Evolutionary conservation across 2,329 filamentous ascomycete species (phyloP).

Genomic region (Pseudonectria buxi): DNA sequence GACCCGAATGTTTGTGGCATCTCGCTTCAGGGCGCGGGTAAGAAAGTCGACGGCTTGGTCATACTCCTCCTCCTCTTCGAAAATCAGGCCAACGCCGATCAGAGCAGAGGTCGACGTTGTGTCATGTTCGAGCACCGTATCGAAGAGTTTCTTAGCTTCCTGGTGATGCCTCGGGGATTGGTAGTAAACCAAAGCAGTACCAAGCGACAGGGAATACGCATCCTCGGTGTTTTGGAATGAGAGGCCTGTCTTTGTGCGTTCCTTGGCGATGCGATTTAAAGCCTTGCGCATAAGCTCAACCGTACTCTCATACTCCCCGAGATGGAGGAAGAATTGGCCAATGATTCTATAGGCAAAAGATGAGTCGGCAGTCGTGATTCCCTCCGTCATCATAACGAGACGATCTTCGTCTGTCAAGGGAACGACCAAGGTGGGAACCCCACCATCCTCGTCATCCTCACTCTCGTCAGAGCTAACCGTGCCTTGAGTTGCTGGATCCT

Average conservation of each 20-base stretch:
- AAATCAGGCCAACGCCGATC: slow-evolving; percentile 84
- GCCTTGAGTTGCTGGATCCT: slow-evolving; percentile 13
- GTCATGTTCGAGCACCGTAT: slow-evolving; percentile 70
- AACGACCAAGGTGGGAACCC: slow-evolving; percentile 45
- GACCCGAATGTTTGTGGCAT: slow-evolving; percentile 69
- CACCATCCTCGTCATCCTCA: slow-evolving; percentile 52
- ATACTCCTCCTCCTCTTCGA: slow-evolving; percentile 90
- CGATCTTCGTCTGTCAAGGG: slow-evolving; percentile 70
- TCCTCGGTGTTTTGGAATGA: slow-evolving; percentile 64
- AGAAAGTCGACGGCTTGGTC: slow-evolving; percentile 75
- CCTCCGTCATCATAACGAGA: slow-evolving; percentile 72
- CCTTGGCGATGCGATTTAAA: slow-evolving; percentile 50
- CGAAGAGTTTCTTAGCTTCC: slow-evolving; percentile 81
- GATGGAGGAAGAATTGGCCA: slow-evolving; percentile 72
- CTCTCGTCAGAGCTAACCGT: slow-evolving; percentile 44
- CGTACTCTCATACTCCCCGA: slow-evolving; percentile 79
- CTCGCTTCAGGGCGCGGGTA: slow-evolving; percentile 64
- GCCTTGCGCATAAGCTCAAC: slow-evolving; percentile 76
- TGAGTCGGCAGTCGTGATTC: slow-evolving; percentile 61
- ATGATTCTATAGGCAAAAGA: slow-evolving; percentile 77
- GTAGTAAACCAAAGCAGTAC: slow-evolving; percentile 82
- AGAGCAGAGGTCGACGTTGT: slow-evolving; percentile 71
- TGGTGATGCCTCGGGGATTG: slow-evolving; percentile 84
- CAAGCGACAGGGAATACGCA: slow-evolving; percentile 69
- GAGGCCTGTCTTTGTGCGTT: slow-evolving; percentile 62